These are phyloP conservation scores for Neurospora sp. DNA, from an alignment of 495 filamentous ascomycete species.

Conservation along the genomic window DNA sequence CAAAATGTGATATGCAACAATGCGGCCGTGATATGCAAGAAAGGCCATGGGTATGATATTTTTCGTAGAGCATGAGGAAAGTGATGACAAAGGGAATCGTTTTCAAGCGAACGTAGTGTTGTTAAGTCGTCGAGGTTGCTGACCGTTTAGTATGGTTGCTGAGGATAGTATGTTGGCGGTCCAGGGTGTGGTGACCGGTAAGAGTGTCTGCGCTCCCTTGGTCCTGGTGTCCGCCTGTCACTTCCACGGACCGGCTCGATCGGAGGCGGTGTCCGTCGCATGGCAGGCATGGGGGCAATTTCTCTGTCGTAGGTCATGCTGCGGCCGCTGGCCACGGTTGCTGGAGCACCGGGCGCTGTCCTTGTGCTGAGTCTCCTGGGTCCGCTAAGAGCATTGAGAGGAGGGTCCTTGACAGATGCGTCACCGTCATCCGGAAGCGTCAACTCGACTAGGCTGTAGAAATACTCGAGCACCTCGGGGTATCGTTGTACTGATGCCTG, in stretches of 20 bases:
- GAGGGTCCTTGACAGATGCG: conserved; percentile 43
- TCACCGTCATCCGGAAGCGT: conserved; percentile 47
- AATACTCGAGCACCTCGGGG: conserved; percentile 65
- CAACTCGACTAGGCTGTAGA: conserved; percentile 53
- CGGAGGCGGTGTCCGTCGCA: conserved; percentile 23
- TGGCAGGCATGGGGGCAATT: not conserved
- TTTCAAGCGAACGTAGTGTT: not conserved
- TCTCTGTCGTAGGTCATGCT: conserved; percentile 22
- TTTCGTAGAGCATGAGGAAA: not conserved
- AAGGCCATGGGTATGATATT: not conserved
- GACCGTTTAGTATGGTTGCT: conserved; percentile 2
- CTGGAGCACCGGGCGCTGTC: conserved; percentile 14
- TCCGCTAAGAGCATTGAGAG: conserved; percentile 41
- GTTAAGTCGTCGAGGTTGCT: not conserved
- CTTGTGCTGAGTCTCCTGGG: conserved; percentile 26
- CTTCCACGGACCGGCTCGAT: conserved; percentile 17
- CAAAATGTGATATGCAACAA: not conserved
- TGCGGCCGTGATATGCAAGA: not conserved
- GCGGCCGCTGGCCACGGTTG: conserved; percentile 25
- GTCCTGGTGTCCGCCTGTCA: conserved; percentile 24
- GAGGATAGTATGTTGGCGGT: conserved; percentile 16
- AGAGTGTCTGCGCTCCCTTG: conserved; percentile 14
- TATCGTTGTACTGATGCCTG: conserved; percentile 56
- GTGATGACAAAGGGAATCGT: not conserved
- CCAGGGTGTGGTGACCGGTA: conserved; percentile 19